These are phyloP conservation scores for Tubosaeta sp. DNA, from an alignment of 768 basidiomycete genomes.

Conservation along the genomic window DNA sequence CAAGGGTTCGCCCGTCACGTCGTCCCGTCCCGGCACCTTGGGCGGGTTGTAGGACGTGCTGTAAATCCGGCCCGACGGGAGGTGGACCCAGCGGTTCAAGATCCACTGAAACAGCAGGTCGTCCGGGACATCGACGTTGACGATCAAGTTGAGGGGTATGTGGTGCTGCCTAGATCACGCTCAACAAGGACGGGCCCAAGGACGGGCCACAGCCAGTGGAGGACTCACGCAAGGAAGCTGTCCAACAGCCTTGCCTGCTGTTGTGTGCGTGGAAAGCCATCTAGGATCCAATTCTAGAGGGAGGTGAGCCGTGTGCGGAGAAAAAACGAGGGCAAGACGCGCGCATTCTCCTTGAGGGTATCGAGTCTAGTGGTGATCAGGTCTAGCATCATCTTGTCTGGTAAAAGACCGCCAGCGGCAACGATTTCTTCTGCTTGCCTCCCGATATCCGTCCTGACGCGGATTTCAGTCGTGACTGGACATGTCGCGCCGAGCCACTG, in stretches of 20 bases:
- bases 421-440: conserved; percentile 73
- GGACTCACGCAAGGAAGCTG: conserved; percentile 57
- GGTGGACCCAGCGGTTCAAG: conserved; percentile 81
- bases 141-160: conserved; percentile 69
- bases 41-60: conserved; percentile 85
- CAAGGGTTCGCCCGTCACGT: conserved; percentile 79
- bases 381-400: conserved; percentile 74
- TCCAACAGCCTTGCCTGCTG: conserved; percentile 76
- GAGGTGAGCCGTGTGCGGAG: conserved; percentile 5
- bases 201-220: neutral
- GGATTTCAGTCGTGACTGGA: neutral
- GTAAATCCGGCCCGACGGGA: conserved; percentile 82
- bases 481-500: conserved; percentile 9
- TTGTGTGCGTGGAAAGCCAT: conserved; percentile 87
- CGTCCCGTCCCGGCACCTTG: conserved; percentile 70
- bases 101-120: conserved; percentile 77
- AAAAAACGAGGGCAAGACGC: conserved; percentile 13
- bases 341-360: conserved; percentile 55
- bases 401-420: conserved; percentile 67
- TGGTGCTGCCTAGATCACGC: conserved; percentile 45
- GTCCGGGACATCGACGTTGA: conserved; percentile 82
- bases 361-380: conserved; percentile 70
- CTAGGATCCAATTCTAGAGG: conserved; percentile 78
- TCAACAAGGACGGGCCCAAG: neutral
- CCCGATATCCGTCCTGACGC: conserved; percentile 63